Base-by-base conservation (phyloP, 345 rosid genomes). In the Laguncularia racemosa region DNA sequence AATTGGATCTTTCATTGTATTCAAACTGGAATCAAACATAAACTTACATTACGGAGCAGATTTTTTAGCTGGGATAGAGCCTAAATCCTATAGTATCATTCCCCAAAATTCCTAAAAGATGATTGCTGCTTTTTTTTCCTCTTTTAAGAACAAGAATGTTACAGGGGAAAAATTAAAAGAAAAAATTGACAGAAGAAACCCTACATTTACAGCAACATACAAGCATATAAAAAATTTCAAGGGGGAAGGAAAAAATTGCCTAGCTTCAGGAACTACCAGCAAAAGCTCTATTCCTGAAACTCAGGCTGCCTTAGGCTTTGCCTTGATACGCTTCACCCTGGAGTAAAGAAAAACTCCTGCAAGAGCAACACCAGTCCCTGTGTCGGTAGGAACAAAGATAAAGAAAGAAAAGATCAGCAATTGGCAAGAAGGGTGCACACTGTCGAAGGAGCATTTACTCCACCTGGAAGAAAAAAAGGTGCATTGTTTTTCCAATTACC, bases 291-390 rank as follows among this genome's bases (percentile, higher is more conserved):
- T 59, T 50, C 13, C 38, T 53, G 6, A 8, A 52, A 33, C 50
- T 74, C 61, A 95, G 50, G 89, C 85, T 57, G 84, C 57, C 81
- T 89, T 89, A 13, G 88, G 72, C 90, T 89, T 86, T 23, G 96
- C 74, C 76, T 90, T 90, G 21, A 93, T 80, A 67, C 96, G 73
- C 75, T 90, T 93, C 87, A 85, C 97, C 71, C 96, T 81, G 9
- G 99, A 95, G 69, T 95, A 95, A 52, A 88, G 62, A 72, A 95
- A 95, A 49, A 95, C 97, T 75, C 99, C 99, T 6, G 90, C 88
- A 44, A 95, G 89, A 14, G 95, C 99, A 43, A 95, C 61, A 12
- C 90, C 99, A 53, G 99, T 95, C 60, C 99, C 99, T 93, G 77
- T 59, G 66, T 23, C 52, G 69, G n/a, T 5, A 13, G 20, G 46